Evolutionary conservation across 2,329 filamentous ascomycete genomes (phyloP), one percentile per base, ranked within the genome.

Genomic region (Hawksworthiomyces lignivorus): DNA sequence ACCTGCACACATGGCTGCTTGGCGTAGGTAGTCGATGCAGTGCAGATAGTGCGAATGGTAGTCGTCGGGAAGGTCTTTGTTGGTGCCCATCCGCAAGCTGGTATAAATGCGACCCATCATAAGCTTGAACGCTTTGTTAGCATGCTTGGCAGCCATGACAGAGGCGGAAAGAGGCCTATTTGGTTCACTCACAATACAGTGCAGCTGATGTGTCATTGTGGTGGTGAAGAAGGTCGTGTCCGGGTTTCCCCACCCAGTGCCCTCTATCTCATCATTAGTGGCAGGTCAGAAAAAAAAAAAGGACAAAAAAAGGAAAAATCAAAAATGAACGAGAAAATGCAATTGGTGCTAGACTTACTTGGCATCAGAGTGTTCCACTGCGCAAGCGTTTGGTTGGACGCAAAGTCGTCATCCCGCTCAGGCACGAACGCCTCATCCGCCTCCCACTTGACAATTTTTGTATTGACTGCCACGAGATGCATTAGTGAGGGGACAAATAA

Each of bases 341-440:
- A n/a, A n/a, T n/a, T n/a, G n/a, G n/a, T n/a, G n/a, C n/a, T n/a
- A 10, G 30, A 29, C 58, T 36, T 52, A 65, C 62, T 50, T 5
- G 64, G 64, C 59, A 68, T 57, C 9, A 68, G 39, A 7, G 59
- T 56, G 39, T 62, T 65, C 64, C 64, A 67, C 33, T 52, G 55
- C 5, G 50, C 54, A 22, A 65, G 46, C 0, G 61, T 58, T 26
- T 61, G 48, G n/a, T 63, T 51, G 19, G 52, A 55, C 36, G 63
- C 63, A 47, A 65, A 67, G n/a, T 61, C 61, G 8, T 59, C 54
- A 4, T 59, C 57, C 33, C 62, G 57, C 11, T 60, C 57, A 4
- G 64, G 64, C 17, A 62, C 61, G 42, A 63, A 65, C 5, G 62
- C 58, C 34, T 57, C 49, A 43, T 68, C 62, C 11, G 57, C 54